These are phyloP conservation scores for Verticillium isaacii DNA, from an alignment of 2,329 filamentous ascomycete species.

Conservation along the genomic window DNA sequence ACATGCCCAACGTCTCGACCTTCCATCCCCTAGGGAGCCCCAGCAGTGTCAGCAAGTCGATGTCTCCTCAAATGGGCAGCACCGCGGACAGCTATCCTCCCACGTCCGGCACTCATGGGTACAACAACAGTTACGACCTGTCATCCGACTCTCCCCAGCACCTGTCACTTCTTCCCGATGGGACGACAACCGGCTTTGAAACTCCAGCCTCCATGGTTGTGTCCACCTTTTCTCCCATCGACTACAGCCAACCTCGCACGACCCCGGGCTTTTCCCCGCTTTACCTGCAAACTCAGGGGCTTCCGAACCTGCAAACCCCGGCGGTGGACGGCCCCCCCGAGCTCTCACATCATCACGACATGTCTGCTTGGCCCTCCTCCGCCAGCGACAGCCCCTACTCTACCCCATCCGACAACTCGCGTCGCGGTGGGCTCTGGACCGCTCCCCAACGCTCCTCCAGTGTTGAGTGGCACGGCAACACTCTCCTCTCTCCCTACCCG, in stretches of 20 bases:
- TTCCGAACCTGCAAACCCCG: conserved; percentile 6
- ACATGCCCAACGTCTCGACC: conserved; percentile 1
- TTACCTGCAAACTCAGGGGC: conserved; percentile 9
- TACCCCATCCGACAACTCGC: conserved; percentile 35
- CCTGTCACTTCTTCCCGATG: conserved; percentile 4
- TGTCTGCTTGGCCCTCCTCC: conserved; percentile 37
- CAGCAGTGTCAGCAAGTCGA: conserved; percentile 6
- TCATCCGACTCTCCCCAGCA: conserved; percentile 7
- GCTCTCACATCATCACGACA: conserved; percentile 23
- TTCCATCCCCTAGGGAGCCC: conserved; percentile 8
- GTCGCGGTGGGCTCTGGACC: conserved; percentile 8
- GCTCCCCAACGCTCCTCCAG: conserved; percentile 14
- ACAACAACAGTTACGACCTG: conserved; percentile 7
- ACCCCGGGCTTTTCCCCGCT: conserved; percentile 8
- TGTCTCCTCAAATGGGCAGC: conserved; percentile 10
- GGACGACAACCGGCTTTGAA: conserved; percentile 1
- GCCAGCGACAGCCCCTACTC: conserved; percentile 44
- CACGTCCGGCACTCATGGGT: conserved; percentile 7
- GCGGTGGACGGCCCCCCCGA: conserved; percentile 8
- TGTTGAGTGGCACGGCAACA: conserved; percentile 23
- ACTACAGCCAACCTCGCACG: conserved; percentile 13
- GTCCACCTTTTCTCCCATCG: conserved; percentile 5
- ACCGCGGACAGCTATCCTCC: conserved; percentile 7
- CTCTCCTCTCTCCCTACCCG: conserved; percentile 20
- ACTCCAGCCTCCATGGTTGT: conserved; percentile 2